Base-by-base conservation (phyloP, 2,329 filamentous ascomycete genomes). In the Ophiostoma himal-ulmi region DNA sequence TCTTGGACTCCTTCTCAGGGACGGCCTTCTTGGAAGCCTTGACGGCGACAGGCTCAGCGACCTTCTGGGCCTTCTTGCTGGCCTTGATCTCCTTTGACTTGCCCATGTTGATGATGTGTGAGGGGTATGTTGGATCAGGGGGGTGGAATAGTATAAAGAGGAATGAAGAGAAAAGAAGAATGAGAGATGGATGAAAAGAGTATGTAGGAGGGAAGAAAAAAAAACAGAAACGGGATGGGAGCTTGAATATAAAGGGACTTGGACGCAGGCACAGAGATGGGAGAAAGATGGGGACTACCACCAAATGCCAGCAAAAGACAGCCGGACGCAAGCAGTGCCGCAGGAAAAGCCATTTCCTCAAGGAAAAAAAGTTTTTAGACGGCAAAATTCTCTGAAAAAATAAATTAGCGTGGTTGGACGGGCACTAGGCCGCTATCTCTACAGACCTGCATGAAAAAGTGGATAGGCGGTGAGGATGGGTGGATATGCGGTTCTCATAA, bases 81-180 rank as follows among this genome's bases (percentile, higher is more conserved):
- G 86, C 86, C 78, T 80, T 86, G 77, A 78, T 77, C 81, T 89
- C 84, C 83, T 90, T 91, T 70, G 83, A 81, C 82, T 90, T 90
- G 79, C 83, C 87, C 88, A 90, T 91, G 80, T 75, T 83, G 79
- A 80, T 72, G 57, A 65, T 62, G 60, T 70, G 66, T 70, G 52
- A 14, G n/a, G 74, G 70, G 68, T 30, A 30, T 30, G 4, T 30
- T 30, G 34, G 37, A 10, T 26, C n/a, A 52, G 36, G 65, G 11
- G 36, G 60, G 26, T 30, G 37, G 17, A 62, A 66, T 67, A 71
- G 71, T 69, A 70, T 73, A 68, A 13, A 57, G 52, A 57, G 52
- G 54, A 70, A 44, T 65, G 41, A 54, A 22, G 17, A 70, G 7
- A 48, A 68, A 34, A 34, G 69, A 67, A 52, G 20, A 20, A 30